Percentiles rank a stretch among this genome's conserved stretches.
Conservation (phyloP, 139 green algal genomes). For the Chlamydomonas schloesseri region DNA sequence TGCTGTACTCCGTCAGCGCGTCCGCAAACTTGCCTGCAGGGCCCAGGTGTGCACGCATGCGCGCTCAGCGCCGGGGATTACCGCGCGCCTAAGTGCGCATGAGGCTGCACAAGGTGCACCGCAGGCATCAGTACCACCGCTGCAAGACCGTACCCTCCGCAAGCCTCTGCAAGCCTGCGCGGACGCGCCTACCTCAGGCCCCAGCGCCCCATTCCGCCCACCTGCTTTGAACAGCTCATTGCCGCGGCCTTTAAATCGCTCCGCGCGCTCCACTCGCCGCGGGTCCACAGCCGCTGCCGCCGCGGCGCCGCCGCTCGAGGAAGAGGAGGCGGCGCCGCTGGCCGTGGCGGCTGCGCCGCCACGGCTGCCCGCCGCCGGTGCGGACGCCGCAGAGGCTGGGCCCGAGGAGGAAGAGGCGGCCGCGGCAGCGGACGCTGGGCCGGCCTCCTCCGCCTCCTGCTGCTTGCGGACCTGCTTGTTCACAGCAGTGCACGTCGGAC, state of each 20-base stretch:
- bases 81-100: too few relatives aligned
- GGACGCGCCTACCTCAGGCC: too few relatives aligned
- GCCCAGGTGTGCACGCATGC: too few relatives aligned
- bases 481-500: too few relatives aligned
- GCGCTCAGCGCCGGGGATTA: too few relatives aligned
- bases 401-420: too few relatives aligned
- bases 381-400: neutral
- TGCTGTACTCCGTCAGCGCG: conserved; percentile 64
- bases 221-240: conserved; percentile 62
- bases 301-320: neutral
- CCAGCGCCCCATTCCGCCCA: too few relatives aligned
- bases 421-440: neutral
- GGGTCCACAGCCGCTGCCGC: conserved; percentile 44
- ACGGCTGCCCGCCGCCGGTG: neutral
- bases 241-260: conserved; percentile 63
- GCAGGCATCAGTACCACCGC: too few relatives aligned
- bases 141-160: too few relatives aligned
- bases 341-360: neutral
- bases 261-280: conserved; percentile 55
- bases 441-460: neutral
- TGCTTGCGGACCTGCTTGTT: neutral
- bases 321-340: neutral
- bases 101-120: too few relatives aligned
- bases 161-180: too few relatives aligned
- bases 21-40: conserved; percentile 50